Evolutionary conservation across 2,329 filamentous ascomycete genomes (phyloP).

Genomic region (Epichloe scottii): DNA sequence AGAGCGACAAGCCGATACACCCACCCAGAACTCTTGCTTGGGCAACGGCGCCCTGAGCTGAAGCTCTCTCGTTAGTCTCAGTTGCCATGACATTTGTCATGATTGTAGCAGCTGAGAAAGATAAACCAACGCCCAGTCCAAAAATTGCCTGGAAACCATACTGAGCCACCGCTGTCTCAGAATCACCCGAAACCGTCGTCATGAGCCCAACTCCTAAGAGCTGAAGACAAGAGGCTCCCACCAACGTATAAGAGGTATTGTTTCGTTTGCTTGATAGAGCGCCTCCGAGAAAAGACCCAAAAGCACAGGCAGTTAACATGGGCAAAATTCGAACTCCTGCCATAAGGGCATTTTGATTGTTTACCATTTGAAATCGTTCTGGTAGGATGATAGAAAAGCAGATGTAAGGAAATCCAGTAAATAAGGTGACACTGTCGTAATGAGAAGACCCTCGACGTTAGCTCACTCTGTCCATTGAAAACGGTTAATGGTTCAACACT

Average conservation of each 20-base stretch:
- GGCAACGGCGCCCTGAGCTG: constrained; percentile 46
- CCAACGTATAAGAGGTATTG: constrained; percentile 37
- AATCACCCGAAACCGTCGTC: constrained; percentile 25
- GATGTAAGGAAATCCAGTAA: constrained; percentile 46
- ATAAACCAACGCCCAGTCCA: constrained; percentile 46
- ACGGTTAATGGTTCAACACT: constrained; percentile 11
- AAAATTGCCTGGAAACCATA: constrained; percentile 45
- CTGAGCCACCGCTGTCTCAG: constrained; percentile 25
- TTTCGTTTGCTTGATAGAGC: constrained; percentile 40
- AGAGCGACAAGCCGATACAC: constrained; percentile 43
- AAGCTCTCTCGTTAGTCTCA: constrained; percentile 36
- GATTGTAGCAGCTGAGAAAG: constrained; percentile 44
- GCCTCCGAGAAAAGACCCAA: constrained; percentile 44
- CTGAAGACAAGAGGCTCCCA: constrained; percentile 37
- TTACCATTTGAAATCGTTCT: constrained; percentile 47
- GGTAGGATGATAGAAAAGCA: constrained; percentile 46
- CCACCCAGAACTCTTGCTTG: constrained; percentile 49
- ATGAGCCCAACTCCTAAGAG: constrained; percentile 39
- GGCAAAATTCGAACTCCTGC: constrained; percentile 47
- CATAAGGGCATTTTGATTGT: constrained; percentile 36
- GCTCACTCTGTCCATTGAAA: neutral
- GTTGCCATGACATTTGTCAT: constrained; percentile 41
- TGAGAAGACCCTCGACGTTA: neutral
- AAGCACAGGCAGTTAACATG: constrained; percentile 41
- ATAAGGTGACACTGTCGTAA: constrained; percentile 35